Base-by-base conservation (phyloP, 2,329 filamentous ascomycete species). In the Pseudocercospora macadamiae region DNA sequence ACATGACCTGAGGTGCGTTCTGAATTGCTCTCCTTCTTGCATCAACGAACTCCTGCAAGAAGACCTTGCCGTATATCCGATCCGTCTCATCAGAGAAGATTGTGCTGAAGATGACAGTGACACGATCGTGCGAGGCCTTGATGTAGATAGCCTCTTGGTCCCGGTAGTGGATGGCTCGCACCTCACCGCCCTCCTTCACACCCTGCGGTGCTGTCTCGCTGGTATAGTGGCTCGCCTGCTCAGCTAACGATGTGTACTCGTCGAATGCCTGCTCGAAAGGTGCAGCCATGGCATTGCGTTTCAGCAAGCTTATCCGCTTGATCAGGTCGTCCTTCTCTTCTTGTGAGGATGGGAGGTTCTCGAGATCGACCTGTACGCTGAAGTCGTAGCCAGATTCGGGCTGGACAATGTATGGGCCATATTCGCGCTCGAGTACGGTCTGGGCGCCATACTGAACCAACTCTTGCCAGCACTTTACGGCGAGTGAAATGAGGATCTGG, bases 91-190 rank as follows among this genome's bases (percentile, higher is more conserved):
- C 96, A 58, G 91, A 85, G 83, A 99, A 99, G 53, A 97, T 86
- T 39, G 95, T 99, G 78, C 92, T 96, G 83, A 99, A 99, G 72
- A 99, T 99, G 71, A 99, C 93, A 0, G 96, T 99, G 53, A 99
- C 95, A 71, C 95, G 88, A 75, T 99, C 95, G 79, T 96, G 90
- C 75, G 90, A 96, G 62, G 95, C 93, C 80, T 99, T 97, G 80
- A 99, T 89, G 77, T 96, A 99, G 73, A 99, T 97, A 53, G 95
- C 93, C 76, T 99, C 95, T 80, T 97, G 93, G 72, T 99, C 96
- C 57, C 95, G 90, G 80, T 99, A 99, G 77, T 97, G 93, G 69
- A 99, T 96, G 2, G 93, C 88, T 84, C 96, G 96, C 60, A 97
- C 89, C 68, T 95, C 87, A 57, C 93, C 93, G 51, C 95, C 93